Conservation (phyloP, 225 moss, liverwort and hornwort genomes). For the Neckera pumila region DNA sequence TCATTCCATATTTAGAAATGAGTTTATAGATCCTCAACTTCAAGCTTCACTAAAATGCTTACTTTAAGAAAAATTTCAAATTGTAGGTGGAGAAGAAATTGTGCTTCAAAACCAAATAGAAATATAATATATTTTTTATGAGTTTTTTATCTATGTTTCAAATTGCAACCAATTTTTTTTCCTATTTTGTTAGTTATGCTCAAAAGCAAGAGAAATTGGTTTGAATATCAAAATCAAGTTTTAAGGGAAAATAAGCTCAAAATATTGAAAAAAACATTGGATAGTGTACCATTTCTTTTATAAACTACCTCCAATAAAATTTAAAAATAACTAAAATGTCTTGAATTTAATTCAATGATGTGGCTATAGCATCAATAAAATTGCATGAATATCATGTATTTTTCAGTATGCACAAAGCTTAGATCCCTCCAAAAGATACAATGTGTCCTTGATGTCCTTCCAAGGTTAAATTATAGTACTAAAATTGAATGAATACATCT, state of each 20-base stretch:
- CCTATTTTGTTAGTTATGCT: background rate
- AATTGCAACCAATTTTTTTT: too few relatives aligned
- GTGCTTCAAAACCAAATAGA: too few relatives aligned
- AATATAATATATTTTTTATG: too few relatives aligned
- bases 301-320: too few relatives aligned
- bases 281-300: background rate
- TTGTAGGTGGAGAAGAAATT: too few relatives aligned
- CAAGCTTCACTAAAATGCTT: background rate
- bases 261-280: too few relatives aligned
- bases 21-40: background rate
- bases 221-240: background rate
- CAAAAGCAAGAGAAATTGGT: background rate
- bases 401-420: background rate
- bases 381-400: too few relatives aligned
- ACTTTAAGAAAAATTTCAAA: background rate
- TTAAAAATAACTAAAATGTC: background rate
- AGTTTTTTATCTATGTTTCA: too few relatives aligned
- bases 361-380: background rate
- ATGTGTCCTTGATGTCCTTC: fast-evolving
- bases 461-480: background rate
- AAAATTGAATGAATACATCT: background rate
- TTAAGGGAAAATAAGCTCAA: fast-evolving
- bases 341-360: too few relatives aligned
- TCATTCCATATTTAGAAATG: background rate
- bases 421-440: background rate